Conservation (phyloP, 805 yeast genomes). For the Ogataea populi-albae region DNA sequence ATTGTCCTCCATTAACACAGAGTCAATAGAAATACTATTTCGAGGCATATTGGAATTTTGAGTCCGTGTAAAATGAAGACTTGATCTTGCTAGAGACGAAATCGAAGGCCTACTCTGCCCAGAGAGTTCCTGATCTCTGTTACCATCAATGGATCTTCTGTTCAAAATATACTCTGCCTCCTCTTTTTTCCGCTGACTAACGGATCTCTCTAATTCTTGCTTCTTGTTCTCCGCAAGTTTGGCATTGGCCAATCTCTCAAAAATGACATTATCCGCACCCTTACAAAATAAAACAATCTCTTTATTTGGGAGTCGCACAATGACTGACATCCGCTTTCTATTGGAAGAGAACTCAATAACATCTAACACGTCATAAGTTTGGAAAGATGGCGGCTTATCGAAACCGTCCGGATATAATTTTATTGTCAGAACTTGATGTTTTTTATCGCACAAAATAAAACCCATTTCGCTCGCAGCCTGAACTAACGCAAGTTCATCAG, state of each 20-base stretch:
- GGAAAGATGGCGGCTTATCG: conserved; percentile 58
- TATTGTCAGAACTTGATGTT: conserved; percentile 56
- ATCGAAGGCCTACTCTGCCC: conserved; percentile 29
- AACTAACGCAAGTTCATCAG: conserved; percentile 92
- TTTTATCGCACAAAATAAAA: conserved; percentile 71
- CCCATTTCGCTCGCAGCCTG: conserved; percentile 96
- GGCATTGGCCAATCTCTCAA: conserved; percentile 63
- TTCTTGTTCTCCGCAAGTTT: conserved; percentile 63
- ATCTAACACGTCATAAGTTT: conserved; percentile 72
- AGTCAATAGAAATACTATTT: conserved; percentile 13
- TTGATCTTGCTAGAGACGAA: conserved; percentile 23
- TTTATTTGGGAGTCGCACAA: conserved; percentile 73
- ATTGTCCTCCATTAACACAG: conserved; percentile 34
- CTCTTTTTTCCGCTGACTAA: conserved; percentile 61
- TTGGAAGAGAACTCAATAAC: conserved; percentile 81
- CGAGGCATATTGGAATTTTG: conserved; percentile 5
- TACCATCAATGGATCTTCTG: conserved; percentile 43
- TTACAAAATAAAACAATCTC: conserved; percentile 79
- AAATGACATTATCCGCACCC: conserved; percentile 91
- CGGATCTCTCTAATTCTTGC: conserved; percentile 54
- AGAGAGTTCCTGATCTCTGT: conserved; percentile 17
- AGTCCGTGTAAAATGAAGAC: conserved; percentile 32
- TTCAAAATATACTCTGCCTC: conserved; percentile 77
- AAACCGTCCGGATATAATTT: conserved; percentile 85
- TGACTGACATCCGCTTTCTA: conserved; percentile 92